Base-by-base conservation (phyloP, 805 yeast genomes). In the Cyberlindnera mrakii region DNA sequence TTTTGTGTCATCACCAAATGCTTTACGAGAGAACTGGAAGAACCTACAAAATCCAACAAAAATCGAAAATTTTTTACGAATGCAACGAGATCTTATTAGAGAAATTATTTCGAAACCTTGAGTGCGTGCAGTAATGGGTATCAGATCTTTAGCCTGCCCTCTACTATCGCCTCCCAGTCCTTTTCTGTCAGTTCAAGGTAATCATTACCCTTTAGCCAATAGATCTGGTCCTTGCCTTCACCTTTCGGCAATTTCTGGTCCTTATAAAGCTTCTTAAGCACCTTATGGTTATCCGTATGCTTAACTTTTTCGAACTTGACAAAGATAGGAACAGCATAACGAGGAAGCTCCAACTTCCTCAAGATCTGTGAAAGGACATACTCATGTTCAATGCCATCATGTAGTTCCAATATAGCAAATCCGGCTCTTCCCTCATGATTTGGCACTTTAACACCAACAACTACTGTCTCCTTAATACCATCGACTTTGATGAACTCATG, bases 351-450 rank as follows among this genome's bases (percentile, higher is more conserved):
- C 23, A 73, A 58, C 36, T 62, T 57, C 25, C 49, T 34, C 9
- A 74, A 65, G 33, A 78, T 47, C 11, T 61, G 61, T 6, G 64
- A 53, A 39, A 80, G 61, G 3, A 78, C 57, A 13, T 56, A 49
- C 15, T 50, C 51, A 14, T 34, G 39, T 8, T 52, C 39, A 9
- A 51, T 50, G 7, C 40, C 35, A 1, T 37, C 39, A 14, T 59
- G 56, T 4, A 80, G 73, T 55, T 82, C 81, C 11, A 89, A 58
- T 3, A 87, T 82, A 0, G 93, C 95, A 62, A 84, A 86, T 0
- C 98, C 97, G 13, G 96, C 96, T 54, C 96, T 75, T 32, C 98
- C 98, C 64, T 90, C 98, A 57, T 90, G 95, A 42, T 80, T 74
- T 5, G 91, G 93, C 9, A 90, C 82, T 57, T 75, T 75, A 4